Base-by-base conservation (phyloP, 169 alveolate species). In the Plasmodium inui region DNA sequence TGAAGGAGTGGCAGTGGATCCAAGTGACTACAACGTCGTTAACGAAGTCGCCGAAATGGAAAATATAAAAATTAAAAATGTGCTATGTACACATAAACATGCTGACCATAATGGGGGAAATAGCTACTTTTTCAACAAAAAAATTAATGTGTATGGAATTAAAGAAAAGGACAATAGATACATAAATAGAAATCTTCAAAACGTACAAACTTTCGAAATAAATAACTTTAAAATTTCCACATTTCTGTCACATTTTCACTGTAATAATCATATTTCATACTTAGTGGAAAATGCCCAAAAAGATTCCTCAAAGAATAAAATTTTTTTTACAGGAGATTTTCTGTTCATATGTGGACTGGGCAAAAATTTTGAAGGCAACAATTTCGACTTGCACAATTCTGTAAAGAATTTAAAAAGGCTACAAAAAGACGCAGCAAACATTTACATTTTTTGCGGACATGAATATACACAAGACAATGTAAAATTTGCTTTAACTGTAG, bases 291-390 rank as follows among this genome's bases (percentile, higher is more conserved):
- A 85, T 73, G 14, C 78, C 7, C 55, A 73, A 50, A 85, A 81
- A 4, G 22, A 57, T 22, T 34, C 41, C 19, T 46, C 41, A 85
- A 85, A 85, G 32, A 14, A 32, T 14, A 85, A 85, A 46, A 19
- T 85, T 3, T 85, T 85, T 85, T 85, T 85, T 55, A 85, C 93
- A 2, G 93, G 93, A 0, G 93, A 85, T 34, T 85, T 85, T 74
- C 74, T 85, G 79, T 85, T 85, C 67, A 50, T 85, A 85, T 46
- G 86, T 73, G 93, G 93, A 74, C 61, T 85, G n/a, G 93, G 93
- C 17, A 85, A 73, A 85, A 85, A 85, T 50, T 85, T 85, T 12
- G 86, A 85, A 85, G 80, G 61, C n/a, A 55, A 85, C 30, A 85
- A 74, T 74, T 55, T 28, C 10, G 93, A 85, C 80, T 55, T 85